Evolutionary conservation across 1,139 yeast genomes (phyloP), one percentile per base, ranked within the genome.

Genomic region (Yamadazyma atmosphaerica): DNA sequence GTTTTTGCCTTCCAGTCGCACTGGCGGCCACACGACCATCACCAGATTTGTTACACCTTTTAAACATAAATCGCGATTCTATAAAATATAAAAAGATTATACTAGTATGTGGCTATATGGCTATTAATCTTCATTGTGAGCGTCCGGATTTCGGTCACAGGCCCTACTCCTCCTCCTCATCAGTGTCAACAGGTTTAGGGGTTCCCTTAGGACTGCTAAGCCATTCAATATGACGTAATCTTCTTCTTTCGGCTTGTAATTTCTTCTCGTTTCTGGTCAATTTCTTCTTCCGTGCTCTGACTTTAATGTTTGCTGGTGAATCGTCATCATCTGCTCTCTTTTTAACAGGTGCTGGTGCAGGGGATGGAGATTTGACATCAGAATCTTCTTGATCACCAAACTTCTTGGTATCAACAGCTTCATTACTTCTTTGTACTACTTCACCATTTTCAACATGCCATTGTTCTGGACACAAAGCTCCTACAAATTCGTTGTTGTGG

Each of bases 381-480:
- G 55, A 47, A 12, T 47, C 49, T 14, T 47, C 50, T 10, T 55
- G 84, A 60, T 87, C 95, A 60, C 86, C 97, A 52, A 90, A 90
- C 60, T 95, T 77, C 36, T 80, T 74, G 43, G 74, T 68, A 53
- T 88, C 95, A 43, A 90, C 83, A 33, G 79, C 84, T 25, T 81
- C 79, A 44, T 77, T 77, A 44, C 95, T 95, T 71, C 83, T 87
- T 54, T 85, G 89, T 21, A 86, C 83, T 66, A 92, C 83, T 46
- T 77, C 77, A 60, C 98, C 98, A 56, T 90, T 86, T 61, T 88
- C 95, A 42, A 92, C 95, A 54, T 86, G 81, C 98, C 98, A 92
- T 67, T 90, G 97, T 69, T 92, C 98, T 31, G 98, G 98, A 64
- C 98, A 90, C 54, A 92, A 70, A 2, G 98, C 98, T 41, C 97